Evolutionary conservation across 306 rosid genomes (phyloP).

Genomic region (Cicer chorassanicum): DNA sequence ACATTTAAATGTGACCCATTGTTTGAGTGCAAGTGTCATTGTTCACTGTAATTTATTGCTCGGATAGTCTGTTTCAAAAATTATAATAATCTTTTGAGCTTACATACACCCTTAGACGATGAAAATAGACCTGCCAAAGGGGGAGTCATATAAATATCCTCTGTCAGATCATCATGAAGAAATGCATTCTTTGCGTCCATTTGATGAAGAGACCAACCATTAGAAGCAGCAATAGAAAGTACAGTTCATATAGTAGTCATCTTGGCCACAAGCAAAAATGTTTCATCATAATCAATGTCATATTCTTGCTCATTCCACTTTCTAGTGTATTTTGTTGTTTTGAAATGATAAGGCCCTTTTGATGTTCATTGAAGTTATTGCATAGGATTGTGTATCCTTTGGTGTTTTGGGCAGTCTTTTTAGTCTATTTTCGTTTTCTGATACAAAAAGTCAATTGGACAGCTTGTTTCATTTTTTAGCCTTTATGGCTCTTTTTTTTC

Average conservation of each 20-base stretch:
- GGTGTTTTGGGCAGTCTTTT: slow-evolving; percentile 1
- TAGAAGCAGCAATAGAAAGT: too few species aligned
- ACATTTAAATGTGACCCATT: slow-evolving; percentile 14
- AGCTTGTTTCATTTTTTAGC: slow-evolving; percentile 13
- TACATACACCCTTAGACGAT: too few species aligned
- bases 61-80: too few species aligned
- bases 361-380: background rate
- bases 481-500: slow-evolving; percentile 6
- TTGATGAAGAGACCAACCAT: too few species aligned
- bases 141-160: too few species aligned
- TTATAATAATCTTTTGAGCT: too few species aligned
- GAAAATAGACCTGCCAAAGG: too few species aligned
- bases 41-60: slow-evolving; percentile 2
- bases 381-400: background rate
- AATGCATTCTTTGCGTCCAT: too few species aligned
- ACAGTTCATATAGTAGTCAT: too few species aligned
- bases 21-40: slow-evolving; percentile 14
- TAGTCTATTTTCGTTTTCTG: background rate
- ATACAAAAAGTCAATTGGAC: slow-evolving; percentile 16
- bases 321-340: background rate
- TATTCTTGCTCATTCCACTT: background rate
- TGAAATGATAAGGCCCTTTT: background rate
- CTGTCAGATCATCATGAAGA: too few species aligned
- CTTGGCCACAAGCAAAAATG: too few species aligned
- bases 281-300: too few species aligned